Base-by-base conservation (phyloP, 768 basidiomycete genomes). In the Tephrocybe sp. region DNA sequence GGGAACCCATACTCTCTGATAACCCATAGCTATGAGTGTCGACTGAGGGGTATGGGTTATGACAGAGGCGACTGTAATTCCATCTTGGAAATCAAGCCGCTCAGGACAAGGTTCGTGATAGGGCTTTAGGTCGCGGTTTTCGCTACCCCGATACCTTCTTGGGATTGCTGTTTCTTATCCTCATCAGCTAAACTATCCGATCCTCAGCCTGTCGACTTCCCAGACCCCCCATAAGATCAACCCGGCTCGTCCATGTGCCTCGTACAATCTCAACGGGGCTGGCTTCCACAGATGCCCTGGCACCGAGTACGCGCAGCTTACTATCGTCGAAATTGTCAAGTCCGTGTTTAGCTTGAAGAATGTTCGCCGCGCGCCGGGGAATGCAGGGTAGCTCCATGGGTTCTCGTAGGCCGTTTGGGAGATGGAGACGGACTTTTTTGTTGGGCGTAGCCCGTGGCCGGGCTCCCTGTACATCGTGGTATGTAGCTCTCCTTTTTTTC, bases 271-370 rank as follows among this genome's bases (percentile, higher is more conserved):
- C 33, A 60, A 61, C 45, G 72, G 69, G 30, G 55, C 67, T 3
- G 73, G 73, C n/a, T 75, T 77, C 71, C 73, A 73, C 56, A 60
- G 56, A 18, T 74, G 72, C 45, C 66, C 72, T 3, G 77, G 76
- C 1, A 58, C 57, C 3, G 58, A 65, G 3, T 72, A 70, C 47
- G 61, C 68, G 1, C 67, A 75, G 51, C 63, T 68, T 43, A 68
- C 72, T 6, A 70, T 76, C 23, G 62, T 71, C 2, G 76, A 79
- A 56, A 71, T 75, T 24, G 57, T 83, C 36, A 73, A 71, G 60
- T 66, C 65, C 15, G 65, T 81, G 21, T 78, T 80, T 65, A 69
- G 51, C 41, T 51, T 73, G 37, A 68, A 71, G 55, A 76, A 76
- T 58, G 51, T 81, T 20, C 72, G 75, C 17, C 74, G 76, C 26